A percentile compares a stretch with the other conserved stretches of the same genome.
Evolutionary conservation across 345 rosid species (phyloP).

Genomic region (Boechera stricta): DNA sequence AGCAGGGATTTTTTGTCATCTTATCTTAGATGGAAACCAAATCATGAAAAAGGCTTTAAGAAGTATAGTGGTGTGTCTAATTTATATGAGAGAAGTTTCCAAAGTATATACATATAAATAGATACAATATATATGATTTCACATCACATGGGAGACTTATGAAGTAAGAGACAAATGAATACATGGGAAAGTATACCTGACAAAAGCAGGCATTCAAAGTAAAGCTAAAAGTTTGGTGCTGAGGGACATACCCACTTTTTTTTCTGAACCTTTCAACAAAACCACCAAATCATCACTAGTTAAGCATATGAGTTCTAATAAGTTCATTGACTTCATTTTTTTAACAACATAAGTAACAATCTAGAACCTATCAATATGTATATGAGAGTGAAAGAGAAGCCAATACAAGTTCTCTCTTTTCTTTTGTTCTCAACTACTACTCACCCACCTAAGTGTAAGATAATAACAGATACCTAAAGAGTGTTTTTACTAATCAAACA

Average conservation of each 20-base stretch:
- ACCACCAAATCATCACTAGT: neutral
- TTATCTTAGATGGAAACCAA: slow-evolving; percentile 44
- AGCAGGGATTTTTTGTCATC: slow-evolving; percentile 43
- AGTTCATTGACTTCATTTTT: neutral
- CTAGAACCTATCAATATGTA: neutral
- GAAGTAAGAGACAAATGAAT: slow-evolving; percentile 45
- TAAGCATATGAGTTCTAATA: neutral
- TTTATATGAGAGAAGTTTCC: slow-evolving; percentile 49
- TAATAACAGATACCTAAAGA: slow-evolving; percentile 1
- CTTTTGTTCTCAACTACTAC: slow-evolving; percentile 16
- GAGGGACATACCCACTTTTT: slow-evolving; percentile 35
- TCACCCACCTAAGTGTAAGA: slow-evolving; percentile 8
- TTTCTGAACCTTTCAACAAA: neutral
- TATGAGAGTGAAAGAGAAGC: slow-evolving; percentile 23
- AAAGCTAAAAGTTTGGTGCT: slow-evolving; percentile 43
- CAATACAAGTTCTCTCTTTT: neutral
- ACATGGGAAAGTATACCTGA: slow-evolving; percentile 48
- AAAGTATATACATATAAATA: slow-evolving; percentile 36
- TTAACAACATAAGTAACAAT: slow-evolving; percentile 1
- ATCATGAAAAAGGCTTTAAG: slow-evolving; percentile 42
- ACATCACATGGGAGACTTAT: slow-evolving; percentile 47
- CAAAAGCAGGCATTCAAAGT: slow-evolving; percentile 48
- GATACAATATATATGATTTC: slow-evolving; percentile 23
- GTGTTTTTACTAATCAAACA: slow-evolving; percentile 9
- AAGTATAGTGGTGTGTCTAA: slow-evolving; percentile 48